Evolutionary conservation across 2,329 filamentous ascomycete species (phyloP).

Genomic region (Monosporascus sp.): DNA sequence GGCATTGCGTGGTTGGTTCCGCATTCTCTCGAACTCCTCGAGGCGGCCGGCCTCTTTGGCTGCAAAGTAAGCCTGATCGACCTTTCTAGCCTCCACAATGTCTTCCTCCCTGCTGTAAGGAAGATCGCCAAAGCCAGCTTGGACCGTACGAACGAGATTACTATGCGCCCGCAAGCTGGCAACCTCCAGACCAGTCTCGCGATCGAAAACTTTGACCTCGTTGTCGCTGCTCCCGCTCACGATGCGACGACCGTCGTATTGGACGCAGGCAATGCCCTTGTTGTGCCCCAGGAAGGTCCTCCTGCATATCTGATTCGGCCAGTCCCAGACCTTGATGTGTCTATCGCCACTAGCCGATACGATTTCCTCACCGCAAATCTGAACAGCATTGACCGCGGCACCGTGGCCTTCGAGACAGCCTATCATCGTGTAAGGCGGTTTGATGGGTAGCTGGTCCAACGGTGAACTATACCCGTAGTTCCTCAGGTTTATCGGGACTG

Average conservation of each 20-base stretch:
- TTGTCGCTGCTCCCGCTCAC: conserved; percentile 96
- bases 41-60: conserved; percentile 49
- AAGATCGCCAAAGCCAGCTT: conserved; percentile 88
- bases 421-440: conserved; percentile 68
- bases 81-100: conserved; percentile 62
- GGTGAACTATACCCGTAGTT: conserved; percentile 46
- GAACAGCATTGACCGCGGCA: conserved; percentile 93
- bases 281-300: conserved; percentile 80
- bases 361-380: conserved; percentile 78
- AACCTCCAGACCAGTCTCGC: conserved; percentile 78
- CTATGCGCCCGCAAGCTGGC: conserved; percentile 78
- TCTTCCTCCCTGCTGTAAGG: conserved; percentile 75
- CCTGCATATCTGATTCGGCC: conserved; percentile 69
- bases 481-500: conserved; percentile 46
- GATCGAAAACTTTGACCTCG: conserved; percentile 92
- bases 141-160: conserved; percentile 86
- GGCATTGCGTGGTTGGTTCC: conserved; percentile 50
- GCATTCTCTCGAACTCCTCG: conserved; percentile 29
- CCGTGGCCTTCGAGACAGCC: conserved; percentile 77
- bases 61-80: conserved; percentile 69
- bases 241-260: conserved; percentile 89
- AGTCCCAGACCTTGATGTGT: conserved; percentile 91
- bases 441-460: conserved; percentile 44
- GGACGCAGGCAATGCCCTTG: conserved; percentile 96
- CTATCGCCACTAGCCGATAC: conserved; percentile 94